Evolutionary conservation across 2,329 filamentous ascomycete genomes (phyloP), one percentile per base, ranked within the genome.

Genomic region (Raffaelea arxii): DNA sequence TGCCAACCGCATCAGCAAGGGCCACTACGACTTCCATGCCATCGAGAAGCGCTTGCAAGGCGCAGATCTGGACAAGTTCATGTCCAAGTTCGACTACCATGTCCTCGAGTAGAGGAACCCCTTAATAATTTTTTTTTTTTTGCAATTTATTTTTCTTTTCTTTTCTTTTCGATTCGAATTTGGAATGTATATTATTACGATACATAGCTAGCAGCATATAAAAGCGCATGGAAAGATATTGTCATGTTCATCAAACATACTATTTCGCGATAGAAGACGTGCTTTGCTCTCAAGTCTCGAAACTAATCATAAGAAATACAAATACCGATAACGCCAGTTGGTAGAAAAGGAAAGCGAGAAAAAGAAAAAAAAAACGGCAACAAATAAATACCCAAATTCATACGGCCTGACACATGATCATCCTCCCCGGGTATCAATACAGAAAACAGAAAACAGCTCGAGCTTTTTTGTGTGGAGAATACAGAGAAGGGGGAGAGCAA

Each of bases 1-100:
- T 16, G 14, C 25, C 27, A 37, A 37, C 21, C n/a, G 23, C 12
- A 4, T 44, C 6, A 23, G 22, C 41, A 14, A 25, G 16, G 46
- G 46, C 25, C 35, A 22, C 32, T 27, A 23, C 35, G 23, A 47
- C 46, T 47, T 47, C 19, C 16, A 39, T 24, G n/a, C n/a, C 35
- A 19, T 41, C 11, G 46, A 43, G 41, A 36, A 25, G 24, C 9
- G 30, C 12, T 3, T 27, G 9, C 7, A 25, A 11, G 9, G 23
- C 41, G 23, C 7, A 3, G 39, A 48, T 5, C 4, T n/a, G 38
- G 11, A 21, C 22, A 24, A 25, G 12, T 49, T 49, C 43, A n/a
- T 47, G 2, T 49, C 47, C 21, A 41, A 40, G 41, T 48, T 35
- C 41, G 48, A 38, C 44, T 47, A 53, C 27, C 49, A 45, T 38